These are phyloP conservation scores for Sclerotinia nivalis DNA, from an alignment of 2,329 filamentous ascomycete species.

Conservation along the genomic window DNA sequence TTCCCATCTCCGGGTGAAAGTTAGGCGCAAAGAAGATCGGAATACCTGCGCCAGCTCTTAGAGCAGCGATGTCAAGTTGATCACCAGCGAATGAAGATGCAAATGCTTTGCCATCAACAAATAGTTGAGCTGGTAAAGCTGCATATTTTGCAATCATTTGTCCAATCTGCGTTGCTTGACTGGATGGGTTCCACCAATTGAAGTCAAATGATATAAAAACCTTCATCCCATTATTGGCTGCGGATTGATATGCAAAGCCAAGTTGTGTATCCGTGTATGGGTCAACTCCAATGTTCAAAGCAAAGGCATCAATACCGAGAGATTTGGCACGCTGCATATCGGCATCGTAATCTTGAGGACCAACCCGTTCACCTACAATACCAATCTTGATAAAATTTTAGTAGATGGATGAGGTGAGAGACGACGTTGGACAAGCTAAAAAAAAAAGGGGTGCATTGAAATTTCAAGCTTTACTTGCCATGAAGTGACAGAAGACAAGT, in stretches of 20 bases:
- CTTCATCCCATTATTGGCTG: constrained; percentile 37
- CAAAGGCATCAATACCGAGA: constrained; percentile 43
- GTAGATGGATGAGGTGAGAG: not conserved
- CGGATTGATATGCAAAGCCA: constrained; percentile 38
- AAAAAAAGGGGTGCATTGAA: not conserved
- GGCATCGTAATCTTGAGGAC: constrained; percentile 29
- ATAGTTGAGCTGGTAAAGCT: constrained; percentile 42
- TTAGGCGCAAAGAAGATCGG: constrained; percentile 34
- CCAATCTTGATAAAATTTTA: constrained; percentile 28
- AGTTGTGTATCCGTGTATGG: constrained; percentile 39
- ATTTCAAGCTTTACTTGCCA: constrained; percentile 18
- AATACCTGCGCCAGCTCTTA: constrained; percentile 41
- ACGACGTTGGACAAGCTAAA: too few species aligned
- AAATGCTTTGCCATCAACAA: constrained; percentile 40
- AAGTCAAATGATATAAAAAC: constrained; percentile 43
- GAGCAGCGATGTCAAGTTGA: constrained; percentile 44
- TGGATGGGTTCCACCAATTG: constrained; percentile 28
- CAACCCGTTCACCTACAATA: constrained; percentile 30
- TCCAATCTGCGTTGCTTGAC: constrained; percentile 32
- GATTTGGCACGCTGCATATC: constrained; percentile 34
- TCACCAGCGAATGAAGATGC: constrained; percentile 55
- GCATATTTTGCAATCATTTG: constrained; percentile 38
- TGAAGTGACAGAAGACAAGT: constrained; percentile 33
- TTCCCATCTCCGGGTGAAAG: constrained; percentile 30
- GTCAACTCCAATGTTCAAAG: constrained; percentile 41